Evolutionary conservation across 2,329 filamentous ascomycete genomes (phyloP), one percentile per base, ranked within the genome.

Genomic region (Fusarium sp.): DNA sequence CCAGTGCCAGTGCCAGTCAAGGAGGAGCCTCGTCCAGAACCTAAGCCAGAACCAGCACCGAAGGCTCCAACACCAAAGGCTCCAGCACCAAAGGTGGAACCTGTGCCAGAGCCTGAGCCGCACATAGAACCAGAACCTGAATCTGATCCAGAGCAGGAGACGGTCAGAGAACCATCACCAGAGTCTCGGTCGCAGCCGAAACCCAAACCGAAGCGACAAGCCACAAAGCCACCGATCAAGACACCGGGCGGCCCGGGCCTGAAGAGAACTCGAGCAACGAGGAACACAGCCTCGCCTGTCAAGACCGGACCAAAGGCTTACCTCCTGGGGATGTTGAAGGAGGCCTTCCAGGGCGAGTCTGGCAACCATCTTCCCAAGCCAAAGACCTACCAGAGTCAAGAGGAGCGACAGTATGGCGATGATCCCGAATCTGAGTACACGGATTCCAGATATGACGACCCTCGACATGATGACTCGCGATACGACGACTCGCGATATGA

Each of bases 261-360:
- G 29, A 90, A 86, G 80, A 86, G 91, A 75, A 90, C 87, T 57
- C 85, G 86, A 50, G 90, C 91, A 25, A 91, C 87, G 33, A 86
- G 89, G 73, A 85, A 79, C 67, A 77, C 84, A 2, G 82, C 88
- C 1, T 86, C 88, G 7, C 86, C 89, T 1, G 63, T 85, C 8
- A 91, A 88, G 77, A 71, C 84, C 0, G 80, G 77, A 3, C 77
- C 78, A 14, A 91, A 88, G 77, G 85, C 85, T 38, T 88, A 87
- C 0, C 85, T 92, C 63, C 86, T 90, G 25, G 90, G 91, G 45
- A 86, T 87, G 54, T 81, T 92, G 10, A 89, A 88, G 63, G 90
- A 91, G 69, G 91, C 90, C 5, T 92, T 92, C 76, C 87, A 87
- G 42, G 91, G 91, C 33, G 90, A 92, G 78, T 92, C 90, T 2